Conservation (phyloP, 2,329 filamentous ascomycete species). For the Cadophora gregata region DNA sequence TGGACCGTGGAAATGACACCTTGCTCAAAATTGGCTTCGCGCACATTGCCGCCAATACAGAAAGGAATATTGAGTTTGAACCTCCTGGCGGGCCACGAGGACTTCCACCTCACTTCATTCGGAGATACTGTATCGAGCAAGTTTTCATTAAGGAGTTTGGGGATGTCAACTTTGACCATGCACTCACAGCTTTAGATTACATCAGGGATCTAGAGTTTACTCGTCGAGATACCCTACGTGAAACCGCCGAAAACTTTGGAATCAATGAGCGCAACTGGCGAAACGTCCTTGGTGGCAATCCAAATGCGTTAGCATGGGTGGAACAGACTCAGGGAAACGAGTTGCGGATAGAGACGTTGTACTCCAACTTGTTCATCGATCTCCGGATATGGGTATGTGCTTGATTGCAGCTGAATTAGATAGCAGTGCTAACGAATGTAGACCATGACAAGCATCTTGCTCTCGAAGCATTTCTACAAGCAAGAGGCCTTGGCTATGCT, state of each 20-base stretch:
- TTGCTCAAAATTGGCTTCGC: constrained; percentile 30
- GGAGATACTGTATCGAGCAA: constrained; percentile 31
- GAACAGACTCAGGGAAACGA: constrained; percentile 35
- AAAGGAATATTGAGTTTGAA: not conserved
- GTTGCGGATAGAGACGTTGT: constrained; percentile 31
- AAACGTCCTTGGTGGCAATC: constrained; percentile 30
- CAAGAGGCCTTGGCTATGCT: constrained; percentile 37
- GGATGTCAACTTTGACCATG: constrained; percentile 35
- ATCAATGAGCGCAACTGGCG: constrained; percentile 38
- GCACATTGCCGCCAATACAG: not conserved
- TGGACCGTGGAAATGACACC: constrained; percentile 28
- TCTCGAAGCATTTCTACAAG: constrained; percentile 31
- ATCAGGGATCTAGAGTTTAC: constrained; percentile 39
- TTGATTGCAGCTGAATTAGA: not conserved
- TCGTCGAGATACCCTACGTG: constrained; percentile 30
- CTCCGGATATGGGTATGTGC: constrained; percentile 41
- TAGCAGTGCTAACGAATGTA: constrained; percentile 18
- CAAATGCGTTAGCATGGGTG: constrained; percentile 36
- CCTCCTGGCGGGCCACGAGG: constrained; percentile 16
- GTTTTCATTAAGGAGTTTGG: constrained; percentile 32
- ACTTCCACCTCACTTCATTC: constrained; percentile 31
- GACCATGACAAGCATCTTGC: constrained; percentile 24
- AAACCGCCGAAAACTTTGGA: constrained; percentile 33
- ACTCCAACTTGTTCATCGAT: constrained; percentile 37
- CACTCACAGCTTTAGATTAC: constrained; percentile 39